Evolutionary conservation across 1,139 yeast species (phyloP).

Genomic region (Pichia sp.): DNA sequence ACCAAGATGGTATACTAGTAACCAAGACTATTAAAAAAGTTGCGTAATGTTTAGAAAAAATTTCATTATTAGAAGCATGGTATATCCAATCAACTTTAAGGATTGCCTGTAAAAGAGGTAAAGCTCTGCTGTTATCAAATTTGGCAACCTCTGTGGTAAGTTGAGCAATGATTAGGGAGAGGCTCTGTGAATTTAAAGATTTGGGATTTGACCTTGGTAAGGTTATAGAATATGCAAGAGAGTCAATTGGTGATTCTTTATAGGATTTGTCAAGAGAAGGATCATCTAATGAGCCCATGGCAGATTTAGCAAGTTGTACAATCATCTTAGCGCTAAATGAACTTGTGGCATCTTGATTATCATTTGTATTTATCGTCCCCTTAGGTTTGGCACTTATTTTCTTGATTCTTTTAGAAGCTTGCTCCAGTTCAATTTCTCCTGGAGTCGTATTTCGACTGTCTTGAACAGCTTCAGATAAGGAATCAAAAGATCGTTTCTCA

Average conservation of each 20-base stretch:
- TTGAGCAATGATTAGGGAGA: conserved; percentile 38
- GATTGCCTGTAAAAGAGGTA: conserved; percentile 41
- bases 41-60: conserved; percentile 45
- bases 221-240: conserved; percentile 39
- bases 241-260: conserved; percentile 37
- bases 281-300: conserved; percentile 59
- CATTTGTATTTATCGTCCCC: background rate
- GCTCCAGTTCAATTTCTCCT: background rate
- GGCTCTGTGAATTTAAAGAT: conserved; percentile 34
- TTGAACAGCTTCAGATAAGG: background rate
- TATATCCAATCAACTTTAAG: conserved; percentile 56
- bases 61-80: conserved; percentile 16
- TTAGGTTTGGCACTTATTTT: background rate
- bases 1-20: conserved; percentile 83
- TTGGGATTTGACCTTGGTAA: conserved; percentile 35
- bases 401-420: background rate
- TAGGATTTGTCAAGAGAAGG: background rate
- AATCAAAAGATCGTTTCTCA: conserved; percentile 27
- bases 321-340: conserved; percentile 12
- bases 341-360: background rate
- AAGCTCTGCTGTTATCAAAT: conserved; percentile 36
- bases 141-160: conserved; percentile 46
- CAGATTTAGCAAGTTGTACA: conserved; percentile 46
- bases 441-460: background rate
- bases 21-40: conserved; percentile 73